Evolutionary conservation across 352 stramenopile genomes (phyloP), one percentile per base, ranked within the genome.

Genomic region (Phytophthora constricta): DNA sequence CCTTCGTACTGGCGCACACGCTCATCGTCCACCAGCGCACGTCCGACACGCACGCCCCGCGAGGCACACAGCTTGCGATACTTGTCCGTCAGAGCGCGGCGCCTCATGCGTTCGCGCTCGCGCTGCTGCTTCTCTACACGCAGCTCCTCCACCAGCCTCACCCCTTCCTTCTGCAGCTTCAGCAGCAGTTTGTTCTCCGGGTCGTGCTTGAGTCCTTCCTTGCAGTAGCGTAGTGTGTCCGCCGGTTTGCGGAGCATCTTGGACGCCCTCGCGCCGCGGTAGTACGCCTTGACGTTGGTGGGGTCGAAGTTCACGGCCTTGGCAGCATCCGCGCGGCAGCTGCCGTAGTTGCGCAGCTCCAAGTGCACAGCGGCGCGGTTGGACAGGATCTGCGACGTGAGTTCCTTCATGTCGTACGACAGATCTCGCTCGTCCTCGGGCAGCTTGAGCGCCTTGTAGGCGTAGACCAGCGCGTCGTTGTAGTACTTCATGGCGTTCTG

Each of bases 281-380:
- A 96, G 74, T 91, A 91, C 8, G 89, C 83, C 69, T 96, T 96
- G 51, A 96, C 72, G 42, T 89, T 93, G n/a, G 34, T 78, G 0
- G 77, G 66, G 61, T 95, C 85, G 55, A 89, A 77, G 26, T 77
- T 78, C 20, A 96, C 76, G 28, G 89, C 84, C 42, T 84, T 82
- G 27, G 87, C 87, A 4, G 87, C 83, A 49, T 96, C 89, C 1
- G 87, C 90, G 53, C 86, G 87, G 56, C 86, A 95, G 62, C 84
- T 93, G 25, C 77, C 86, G 60, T 95, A 96, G 72, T 96, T 96
- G 58, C 82, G 83, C n/a, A 95, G 79, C 66, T 93, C 86, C 43
- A 95, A 57, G 28, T 96, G 83, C 61, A 92, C 86, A 1, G 88
- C 86, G 2, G 88, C 86, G 47, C 88, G 86, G 65, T 96, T 96